Percentiles rank a stretch among this genome's conserved stretches.
phyloP scores from a whole-genome alignment of 768 basidiomycete species.

The Rhodosporidiobolus sp. region DNA sequence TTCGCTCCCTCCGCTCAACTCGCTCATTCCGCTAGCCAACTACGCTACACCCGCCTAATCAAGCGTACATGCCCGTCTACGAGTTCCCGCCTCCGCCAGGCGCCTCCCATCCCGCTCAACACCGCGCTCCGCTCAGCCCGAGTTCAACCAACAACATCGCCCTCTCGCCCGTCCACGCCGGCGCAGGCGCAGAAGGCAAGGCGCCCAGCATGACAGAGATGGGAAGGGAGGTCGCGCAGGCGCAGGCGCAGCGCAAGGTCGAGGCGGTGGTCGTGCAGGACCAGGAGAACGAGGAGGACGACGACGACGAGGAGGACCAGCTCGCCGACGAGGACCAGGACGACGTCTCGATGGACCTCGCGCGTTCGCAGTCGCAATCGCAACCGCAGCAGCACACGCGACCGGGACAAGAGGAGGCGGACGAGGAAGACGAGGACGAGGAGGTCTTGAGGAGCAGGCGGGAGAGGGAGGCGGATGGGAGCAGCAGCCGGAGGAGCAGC shows the following conservation, averaged over 20 bases:
- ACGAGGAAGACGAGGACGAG: background rate
- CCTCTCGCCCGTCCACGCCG: background rate
- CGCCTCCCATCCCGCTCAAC: background rate
- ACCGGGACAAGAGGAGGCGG: background rate
- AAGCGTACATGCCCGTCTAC: constrained; percentile 16
- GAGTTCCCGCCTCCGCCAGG: constrained; percentile 13
- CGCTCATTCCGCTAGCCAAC: background rate
- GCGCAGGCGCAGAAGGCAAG: too few species aligned
- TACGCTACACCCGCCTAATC: background rate
- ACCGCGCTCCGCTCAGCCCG: background rate
- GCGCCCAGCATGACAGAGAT: background rate
- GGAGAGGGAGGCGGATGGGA: background rate
- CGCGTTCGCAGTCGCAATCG: constrained; percentile 3
- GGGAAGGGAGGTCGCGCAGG: background rate
- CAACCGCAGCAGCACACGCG: background rate
- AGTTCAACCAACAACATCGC: background rate
- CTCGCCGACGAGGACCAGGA: constrained; percentile 5
- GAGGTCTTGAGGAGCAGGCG: background rate
- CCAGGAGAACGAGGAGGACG: background rate
- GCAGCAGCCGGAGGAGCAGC: background rate
- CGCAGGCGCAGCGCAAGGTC: too few species aligned
- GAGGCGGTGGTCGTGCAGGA: background rate
- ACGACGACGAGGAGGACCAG: background rate
- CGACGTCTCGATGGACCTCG: constrained; percentile 24
- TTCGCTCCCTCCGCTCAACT: too few species aligned